Conservation (phyloP, 805 yeast genomes). For the Pichia eremophila region DNA sequence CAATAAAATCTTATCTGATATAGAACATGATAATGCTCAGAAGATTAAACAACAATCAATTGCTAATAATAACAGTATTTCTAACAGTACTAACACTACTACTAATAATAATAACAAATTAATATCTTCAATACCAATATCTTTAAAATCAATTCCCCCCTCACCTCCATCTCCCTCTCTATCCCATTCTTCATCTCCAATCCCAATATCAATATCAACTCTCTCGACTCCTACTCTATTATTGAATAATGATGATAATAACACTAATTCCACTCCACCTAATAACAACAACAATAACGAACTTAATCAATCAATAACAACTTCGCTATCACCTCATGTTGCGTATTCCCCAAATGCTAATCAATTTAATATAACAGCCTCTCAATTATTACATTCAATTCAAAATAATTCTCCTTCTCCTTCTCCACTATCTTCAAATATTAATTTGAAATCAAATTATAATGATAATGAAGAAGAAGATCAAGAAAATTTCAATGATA, state of each 20-base stretch:
- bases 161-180: not conserved
- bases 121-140: not conserved
- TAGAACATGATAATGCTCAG: constrained; percentile 23
- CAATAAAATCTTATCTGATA: constrained; percentile 28
- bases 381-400: constrained; percentile 27
- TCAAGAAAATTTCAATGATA: no score
- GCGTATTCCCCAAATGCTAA: constrained; percentile 16
- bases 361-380: constrained; percentile 23
- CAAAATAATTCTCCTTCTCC: constrained; percentile 18
- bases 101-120: no score
- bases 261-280: not conserved
- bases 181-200: not conserved
- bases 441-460: not conserved
- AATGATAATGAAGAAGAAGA: not conserved
- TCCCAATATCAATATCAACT: constrained; percentile 1
- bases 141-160: not conserved
- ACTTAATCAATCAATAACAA: constrained; percentile 7
- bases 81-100: no score
- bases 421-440: constrained; percentile 1
- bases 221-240: constrained; percentile 1
- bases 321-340: constrained; percentile 15
- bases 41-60: not conserved
- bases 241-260: not conserved
- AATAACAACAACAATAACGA: not conserved
- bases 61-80: not conserved